Percentiles rank a stretch among this genome's conserved stretches.
phyloP scores from a whole-genome alignment of 345 rosid genomes.

The Brassica rapa region DNA sequence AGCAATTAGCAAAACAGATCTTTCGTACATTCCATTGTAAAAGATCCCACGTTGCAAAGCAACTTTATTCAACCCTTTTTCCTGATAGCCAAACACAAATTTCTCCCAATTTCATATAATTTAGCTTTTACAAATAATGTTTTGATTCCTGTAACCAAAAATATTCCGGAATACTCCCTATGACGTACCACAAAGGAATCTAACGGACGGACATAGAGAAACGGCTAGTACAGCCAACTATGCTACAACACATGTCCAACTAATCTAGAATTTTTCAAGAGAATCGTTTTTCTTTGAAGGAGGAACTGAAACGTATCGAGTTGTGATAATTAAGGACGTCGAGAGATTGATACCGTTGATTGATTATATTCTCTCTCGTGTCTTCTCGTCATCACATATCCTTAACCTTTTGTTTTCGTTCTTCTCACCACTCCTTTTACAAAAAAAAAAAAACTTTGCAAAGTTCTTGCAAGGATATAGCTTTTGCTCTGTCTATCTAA shows the following conservation, averaged over 20 bases:
- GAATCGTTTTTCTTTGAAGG: conserved; percentile 12
- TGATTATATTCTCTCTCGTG: conserved; percentile 33
- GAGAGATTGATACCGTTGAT: conserved; percentile 29
- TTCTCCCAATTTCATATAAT: background rate
- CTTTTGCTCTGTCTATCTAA: conserved; percentile 35
- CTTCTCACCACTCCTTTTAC: no score
- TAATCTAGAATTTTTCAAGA: background rate
- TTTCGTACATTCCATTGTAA: conserved; percentile 39
- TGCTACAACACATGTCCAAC: conserved; percentile 7
- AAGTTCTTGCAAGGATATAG: background rate
- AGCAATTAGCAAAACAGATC: conserved; percentile 7
- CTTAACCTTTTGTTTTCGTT: background rate
- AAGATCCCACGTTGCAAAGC: conserved; percentile 42
- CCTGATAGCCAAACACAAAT: conserved; percentile 19
- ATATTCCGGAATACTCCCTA: conserved; percentile 19
- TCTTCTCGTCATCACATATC: conserved; percentile 46
- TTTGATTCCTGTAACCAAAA: conserved; percentile 11
- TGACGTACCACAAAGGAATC: conserved; percentile 26
- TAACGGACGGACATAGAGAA: conserved; percentile 35
- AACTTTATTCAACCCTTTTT: conserved; percentile 26
- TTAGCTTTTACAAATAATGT: background rate
- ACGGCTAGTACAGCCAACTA: conserved; percentile 9
- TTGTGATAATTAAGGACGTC: conserved; percentile 12
- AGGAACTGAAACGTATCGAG: conserved; percentile 28
- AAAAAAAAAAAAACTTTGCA: no score